Base-by-base conservation (phyloP, 371 early-diverging fungal species). In the Basidiobolus heterosporus region DNA sequence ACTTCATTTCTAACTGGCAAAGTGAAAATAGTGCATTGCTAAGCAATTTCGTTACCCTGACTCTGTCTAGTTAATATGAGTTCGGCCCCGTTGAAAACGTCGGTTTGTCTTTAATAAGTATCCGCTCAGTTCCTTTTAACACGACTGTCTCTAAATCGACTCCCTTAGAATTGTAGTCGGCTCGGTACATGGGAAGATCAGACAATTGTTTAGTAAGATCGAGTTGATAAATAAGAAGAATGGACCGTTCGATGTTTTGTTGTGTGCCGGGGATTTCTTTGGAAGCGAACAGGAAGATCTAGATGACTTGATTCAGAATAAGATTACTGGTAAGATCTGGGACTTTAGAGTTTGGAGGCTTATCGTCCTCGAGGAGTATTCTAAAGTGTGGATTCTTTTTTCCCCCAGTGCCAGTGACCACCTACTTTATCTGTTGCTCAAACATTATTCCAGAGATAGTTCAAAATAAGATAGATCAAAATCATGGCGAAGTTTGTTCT, bases 251-350 rank as follows among this genome's bases (percentile, higher is more conserved):
- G 83, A 83, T 41, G 56, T 84, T 15, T 61, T 83, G 30, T 62
- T 91, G 4, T 74, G 83, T 38, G 66, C 72, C 0, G 92, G 92
- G 38, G 81, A 88, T 65, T 78, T 91, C 42, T 87, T 88, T 59
- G 68, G 59, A 8, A 41, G 62, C 18, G 65, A 69, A 3, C 57
- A 54, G 0, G 53, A 63, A 14, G 64, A 58, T 18, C 59, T 59
- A 20, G 56, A 57, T n/a, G 58, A 42, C 18, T 4, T 11, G 14
- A 20, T 75, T 30, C 57, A 68, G 5, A 67, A 69, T 11, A 64
- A 86, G 7, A 51, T 80, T 23, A 42, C 47, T 7, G 65, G 73
- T 17, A 63, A 71, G 36, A 67, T 84, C 15, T 62, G 73, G 21
- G 72, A 80, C 79, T 66, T 37, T 53, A n/a, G n/a, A n/a, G n/a